A percentile compares a stretch with the other conserved stretches of the same genome.
These are phyloP conservation scores for Lentinula lateritia DNA, from an alignment of 768 basidiomycete genomes.

Conservation along the genomic window DNA sequence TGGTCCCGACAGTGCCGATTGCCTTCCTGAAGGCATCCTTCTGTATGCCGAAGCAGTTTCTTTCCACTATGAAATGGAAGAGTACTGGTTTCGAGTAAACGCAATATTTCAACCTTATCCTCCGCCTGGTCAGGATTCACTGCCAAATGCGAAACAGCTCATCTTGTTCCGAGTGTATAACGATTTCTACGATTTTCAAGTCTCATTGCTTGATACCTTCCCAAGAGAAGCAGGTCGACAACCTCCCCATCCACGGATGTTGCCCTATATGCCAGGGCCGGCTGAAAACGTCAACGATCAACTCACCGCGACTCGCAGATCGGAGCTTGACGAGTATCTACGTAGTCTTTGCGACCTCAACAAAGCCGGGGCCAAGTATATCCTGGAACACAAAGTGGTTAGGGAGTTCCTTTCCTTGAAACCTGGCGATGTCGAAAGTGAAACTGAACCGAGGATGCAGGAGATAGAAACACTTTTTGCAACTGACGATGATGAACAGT, in stretches of 20 bases:
- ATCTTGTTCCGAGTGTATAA: conserved; percentile 94
- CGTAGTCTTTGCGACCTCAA: conserved; percentile 72
- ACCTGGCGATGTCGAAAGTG: conserved; percentile 79
- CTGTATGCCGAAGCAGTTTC: conserved; percentile 86
- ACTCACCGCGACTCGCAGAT: conserved; percentile 73
- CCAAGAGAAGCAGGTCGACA: conserved; percentile 88
- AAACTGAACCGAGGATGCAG: conserved; percentile 51
- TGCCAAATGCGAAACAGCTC: conserved; percentile 70
- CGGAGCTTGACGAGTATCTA: conserved; percentile 88
- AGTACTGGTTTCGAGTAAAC: conserved; percentile 96
- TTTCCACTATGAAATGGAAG: conserved; percentile 94
- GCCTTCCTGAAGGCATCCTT: conserved; percentile 79
- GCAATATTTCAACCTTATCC: conserved; percentile 84
- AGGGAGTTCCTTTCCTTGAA: conserved; percentile 80
- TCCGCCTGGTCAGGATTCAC: conserved; percentile 43
- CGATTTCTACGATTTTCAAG: conserved; percentile 98
- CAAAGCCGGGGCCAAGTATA: conserved; percentile 61
- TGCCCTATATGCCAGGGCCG: conserved; percentile 98
- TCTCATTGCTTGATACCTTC: conserved; percentile 78
- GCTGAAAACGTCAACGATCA: conserved; percentile 76
- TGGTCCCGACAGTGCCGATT: conserved; percentile 35
- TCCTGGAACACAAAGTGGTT: conserved; percentile 76
- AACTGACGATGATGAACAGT: conserved; percentile 29
- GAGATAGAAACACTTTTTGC: conserved; percentile 55
- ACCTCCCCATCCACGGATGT: conserved; percentile 59